These are phyloP conservation scores for Mortierella sp. DNA, from an alignment of 371 early-diverging fungal genomes.

Conservation along the genomic window DNA sequence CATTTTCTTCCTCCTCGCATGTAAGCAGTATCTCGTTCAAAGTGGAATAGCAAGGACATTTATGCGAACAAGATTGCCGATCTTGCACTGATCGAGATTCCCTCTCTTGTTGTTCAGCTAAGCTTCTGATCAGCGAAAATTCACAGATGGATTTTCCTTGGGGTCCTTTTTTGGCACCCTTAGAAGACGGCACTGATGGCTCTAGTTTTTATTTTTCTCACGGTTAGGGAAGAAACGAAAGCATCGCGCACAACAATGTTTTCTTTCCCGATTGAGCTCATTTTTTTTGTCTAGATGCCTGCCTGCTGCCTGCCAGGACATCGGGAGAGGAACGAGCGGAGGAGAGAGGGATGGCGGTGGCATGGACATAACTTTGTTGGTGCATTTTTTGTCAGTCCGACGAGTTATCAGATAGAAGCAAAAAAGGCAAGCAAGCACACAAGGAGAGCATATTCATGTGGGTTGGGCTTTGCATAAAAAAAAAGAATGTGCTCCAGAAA, in stretches of 20 bases:
- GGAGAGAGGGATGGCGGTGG: not conserved
- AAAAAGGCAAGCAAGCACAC: not conserved
- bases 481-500: not conserved
- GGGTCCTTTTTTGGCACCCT: not conserved
- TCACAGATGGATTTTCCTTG: not conserved
- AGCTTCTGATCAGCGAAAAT: not conserved
- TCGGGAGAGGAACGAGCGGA: not conserved
- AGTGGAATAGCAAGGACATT: not conserved
- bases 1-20: no score
- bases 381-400: not conserved
- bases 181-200: not conserved
- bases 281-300: not conserved
- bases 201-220: not conserved
- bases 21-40: no score
- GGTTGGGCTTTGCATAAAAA: not conserved
- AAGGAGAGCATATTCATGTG: conserved; percentile 1
- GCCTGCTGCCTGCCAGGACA: not conserved
- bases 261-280: not conserved
- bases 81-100: not conserved
- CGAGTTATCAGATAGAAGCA: not conserved
- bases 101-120: not conserved
- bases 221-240: not conserved
- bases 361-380: not conserved
- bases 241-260: not conserved
- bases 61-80: not conserved